Percentiles rank a stretch among this genome's conserved stretches.
phyloP scores from a whole-genome alignment of 306 rosid genomes.

The Lathyrus oleraceus region DNA sequence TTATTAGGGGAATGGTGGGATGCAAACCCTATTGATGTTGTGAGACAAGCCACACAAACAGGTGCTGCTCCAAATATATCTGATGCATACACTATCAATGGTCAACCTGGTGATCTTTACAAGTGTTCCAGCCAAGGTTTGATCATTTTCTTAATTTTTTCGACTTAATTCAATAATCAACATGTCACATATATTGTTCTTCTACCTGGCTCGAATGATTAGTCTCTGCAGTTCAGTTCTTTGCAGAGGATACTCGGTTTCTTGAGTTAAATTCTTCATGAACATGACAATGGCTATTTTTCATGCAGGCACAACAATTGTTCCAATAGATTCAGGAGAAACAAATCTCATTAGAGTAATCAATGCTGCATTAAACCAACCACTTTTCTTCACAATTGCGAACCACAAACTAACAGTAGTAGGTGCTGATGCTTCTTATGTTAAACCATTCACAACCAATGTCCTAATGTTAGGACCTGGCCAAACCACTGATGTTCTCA shows the following conservation, averaged over 20 bases:
- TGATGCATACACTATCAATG: slow-evolving; percentile 88
- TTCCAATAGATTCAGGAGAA: slow-evolving; percentile 82
- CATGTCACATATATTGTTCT: background rate
- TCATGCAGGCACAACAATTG: slow-evolving; percentile 55
- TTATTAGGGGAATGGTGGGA: slow-evolving; percentile 94
- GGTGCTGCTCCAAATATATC: slow-evolving; percentile 79
- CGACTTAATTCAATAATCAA: background rate
- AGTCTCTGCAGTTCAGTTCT: too few species aligned
- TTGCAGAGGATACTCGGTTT: too few species aligned
- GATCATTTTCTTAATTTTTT: slow-evolving; percentile 6
- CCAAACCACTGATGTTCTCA: slow-evolving; percentile 92
- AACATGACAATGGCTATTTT: background rate
- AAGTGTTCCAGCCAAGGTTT: slow-evolving; percentile 76
- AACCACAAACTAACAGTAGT: slow-evolving; percentile 86
- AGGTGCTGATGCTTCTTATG: slow-evolving; percentile 88
- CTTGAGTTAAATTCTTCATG: background rate
- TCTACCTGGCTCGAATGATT: too few species aligned
- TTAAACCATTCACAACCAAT: slow-evolving; percentile 78
- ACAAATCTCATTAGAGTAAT: slow-evolving; percentile 73
- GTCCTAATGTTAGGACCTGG: slow-evolving; percentile 91
- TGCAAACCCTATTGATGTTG: slow-evolving; percentile 74
- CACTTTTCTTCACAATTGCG: slow-evolving; percentile 72
- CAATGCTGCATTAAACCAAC: slow-evolving; percentile 79
- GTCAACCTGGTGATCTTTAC: slow-evolving; percentile 97
- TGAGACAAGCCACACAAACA: slow-evolving; percentile 66